phyloP scores from a whole-genome alignment of 345 rosid species.

The Linum trigynum region DNA sequence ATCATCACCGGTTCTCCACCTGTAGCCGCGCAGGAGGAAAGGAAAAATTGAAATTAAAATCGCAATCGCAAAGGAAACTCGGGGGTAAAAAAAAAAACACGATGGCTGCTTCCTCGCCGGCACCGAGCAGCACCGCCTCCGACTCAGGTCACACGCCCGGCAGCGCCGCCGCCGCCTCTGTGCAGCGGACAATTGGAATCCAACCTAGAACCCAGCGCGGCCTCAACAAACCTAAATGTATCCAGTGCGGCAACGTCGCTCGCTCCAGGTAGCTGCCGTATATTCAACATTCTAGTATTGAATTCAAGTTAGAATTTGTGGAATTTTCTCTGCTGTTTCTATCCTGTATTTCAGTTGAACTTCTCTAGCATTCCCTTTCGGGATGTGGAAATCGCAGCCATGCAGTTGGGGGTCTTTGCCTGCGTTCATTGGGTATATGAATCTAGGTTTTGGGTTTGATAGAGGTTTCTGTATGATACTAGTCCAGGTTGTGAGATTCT shows the following conservation, averaged over 20 bases:
- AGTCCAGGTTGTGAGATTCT: not conserved
- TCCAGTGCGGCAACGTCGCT: conserved; percentile 94
- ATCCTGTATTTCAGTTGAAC: not conserved
- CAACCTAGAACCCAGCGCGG: conserved; percentile 84
- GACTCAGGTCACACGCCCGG: conserved; percentile 8
- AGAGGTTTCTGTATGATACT: no score
- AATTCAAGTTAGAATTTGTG: not conserved
- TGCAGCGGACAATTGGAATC: conserved; percentile 10
- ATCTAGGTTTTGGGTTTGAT: not conserved
- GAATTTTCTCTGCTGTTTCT: no score
- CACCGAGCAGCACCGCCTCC: conserved; percentile 12
- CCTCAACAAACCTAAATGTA: conserved; percentile 94
- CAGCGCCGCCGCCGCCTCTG: not conserved
- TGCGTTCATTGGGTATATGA: not conserved
- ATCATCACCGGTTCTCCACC: no score
- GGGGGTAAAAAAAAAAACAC: not conserved
- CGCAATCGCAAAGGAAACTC: not conserved
- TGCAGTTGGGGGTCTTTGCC: not conserved
- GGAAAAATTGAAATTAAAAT: no score
- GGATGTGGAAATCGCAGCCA: not conserved
- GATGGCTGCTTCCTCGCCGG: conserved; percentile 22
- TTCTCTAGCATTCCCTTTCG: not conserved
- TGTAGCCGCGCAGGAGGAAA: no score
- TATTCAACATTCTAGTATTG: not conserved
- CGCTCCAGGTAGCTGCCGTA: conserved; percentile 58